phyloP scores from a whole-genome alignment of 345 rosid species.

The Melaleuca quinquenervia region DNA sequence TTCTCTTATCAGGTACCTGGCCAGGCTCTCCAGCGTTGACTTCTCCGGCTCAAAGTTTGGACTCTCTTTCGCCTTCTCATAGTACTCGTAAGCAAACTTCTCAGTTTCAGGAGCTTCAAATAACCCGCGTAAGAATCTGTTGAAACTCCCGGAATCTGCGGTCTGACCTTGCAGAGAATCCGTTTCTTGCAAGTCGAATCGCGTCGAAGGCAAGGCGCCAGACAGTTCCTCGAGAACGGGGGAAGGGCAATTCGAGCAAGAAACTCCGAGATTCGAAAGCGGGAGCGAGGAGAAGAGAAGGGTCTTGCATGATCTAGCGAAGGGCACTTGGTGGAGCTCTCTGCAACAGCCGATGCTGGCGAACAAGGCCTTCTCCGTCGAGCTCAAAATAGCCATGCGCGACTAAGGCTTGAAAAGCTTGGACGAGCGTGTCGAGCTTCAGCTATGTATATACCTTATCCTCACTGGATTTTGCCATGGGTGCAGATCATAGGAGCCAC shows the following conservation, averaged over 20 bases:
- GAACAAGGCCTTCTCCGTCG: conserved; percentile 30
- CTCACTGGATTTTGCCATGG: background rate
- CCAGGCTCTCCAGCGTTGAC: conserved; percentile 30
- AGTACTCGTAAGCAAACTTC: conserved; percentile 34
- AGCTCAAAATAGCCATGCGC: conserved; percentile 33
- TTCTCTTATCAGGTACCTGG: conserved; percentile 43
- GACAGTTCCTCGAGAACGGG: conserved; percentile 41
- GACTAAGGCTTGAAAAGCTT: background rate
- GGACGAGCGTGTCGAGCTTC: background rate
- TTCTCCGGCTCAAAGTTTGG: conserved; percentile 38
- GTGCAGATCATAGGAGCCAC: background rate
- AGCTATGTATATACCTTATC: conserved; percentile 6
- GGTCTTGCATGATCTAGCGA: conserved; percentile 16
- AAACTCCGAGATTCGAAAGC: conserved; percentile 14
- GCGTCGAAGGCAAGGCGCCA: conserved; percentile 1
- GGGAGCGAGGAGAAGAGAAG: conserved; percentile 11
- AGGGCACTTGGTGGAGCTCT: background rate
- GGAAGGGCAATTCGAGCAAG: conserved; percentile 30
- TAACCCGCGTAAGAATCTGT: conserved; percentile 28
- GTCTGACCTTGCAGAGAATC: conserved; percentile 2
- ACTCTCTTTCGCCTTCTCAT: conserved; percentile 46
- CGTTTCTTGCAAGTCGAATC: background rate
- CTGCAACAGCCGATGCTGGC: conserved; percentile 11
- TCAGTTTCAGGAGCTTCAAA: conserved; percentile 32
- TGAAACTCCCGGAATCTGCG: conserved; percentile 13